Base-by-base conservation (phyloP, 2,329 filamentous ascomycete genomes). In the Cryoendolithus antarcticus region DNA sequence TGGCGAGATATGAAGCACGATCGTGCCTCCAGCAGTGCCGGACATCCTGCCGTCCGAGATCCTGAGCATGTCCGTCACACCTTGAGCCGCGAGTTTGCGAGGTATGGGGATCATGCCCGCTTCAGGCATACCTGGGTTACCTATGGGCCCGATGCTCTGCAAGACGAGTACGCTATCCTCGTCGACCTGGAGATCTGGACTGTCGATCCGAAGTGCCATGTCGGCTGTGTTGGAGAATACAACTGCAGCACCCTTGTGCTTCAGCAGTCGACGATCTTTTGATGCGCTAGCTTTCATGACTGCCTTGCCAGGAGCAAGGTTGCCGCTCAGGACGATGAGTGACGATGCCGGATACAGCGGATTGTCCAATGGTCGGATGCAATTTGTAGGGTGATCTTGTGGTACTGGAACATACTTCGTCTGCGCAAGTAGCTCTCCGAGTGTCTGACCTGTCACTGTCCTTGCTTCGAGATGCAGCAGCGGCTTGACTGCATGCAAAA, bases 41-140 rank as follows among this genome's bases (percentile, higher is more conserved):
- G 62, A 67, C 69, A 74, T 74, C 13, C 71, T 57, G 1, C 71
- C 70, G 54, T 75, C 71, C 1, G 64, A 69, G 4, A 74, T 51
- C 1, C 71, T 58, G 21, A 74, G 49, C 70, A 74, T 73, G 47
- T 73, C 69, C 19, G 57, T 61, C 1, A 73, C 66, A 0, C 70
- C 70, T 39, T 61, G 51, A 27, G 24, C 24, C 24, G 24, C 24
- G 2, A 73, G 54, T 42, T 71, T 72, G 10, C 64, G 57, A 0
- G 69, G 68, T 9, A 71, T 66, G 0, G 67, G 69, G 19, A 71
- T 68, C 6, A 71, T 52, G 0, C 68, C 68, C 1, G 68, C 66
- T 50, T 71, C 68, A 1, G 69, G 69, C 69, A 71, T 71, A 0
- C 69, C 69, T 0, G 69, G 68, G 31, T 71, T 68, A 0, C 69